These are phyloP conservation scores for Herpetomonas samuelpessoai DNA, from an alignment of 208 protist genomes.

Conservation along the genomic window DNA sequence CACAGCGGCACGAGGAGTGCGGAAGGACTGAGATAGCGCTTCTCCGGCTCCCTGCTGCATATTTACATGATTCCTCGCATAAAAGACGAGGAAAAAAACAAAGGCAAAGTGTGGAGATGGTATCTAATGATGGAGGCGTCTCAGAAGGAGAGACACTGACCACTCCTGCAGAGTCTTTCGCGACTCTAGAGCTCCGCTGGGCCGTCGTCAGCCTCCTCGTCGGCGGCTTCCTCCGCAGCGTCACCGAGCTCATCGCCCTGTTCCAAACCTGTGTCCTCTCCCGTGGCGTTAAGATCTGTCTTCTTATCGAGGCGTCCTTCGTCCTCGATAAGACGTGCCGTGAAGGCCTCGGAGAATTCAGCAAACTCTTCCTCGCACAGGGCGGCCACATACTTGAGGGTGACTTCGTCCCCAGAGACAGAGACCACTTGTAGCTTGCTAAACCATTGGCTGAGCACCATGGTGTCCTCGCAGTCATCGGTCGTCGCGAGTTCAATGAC, in stretches of 20 bases:
- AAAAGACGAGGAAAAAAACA: too few species aligned
- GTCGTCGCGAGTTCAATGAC: conserved; percentile 63
- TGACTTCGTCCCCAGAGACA: conserved; percentile 32
- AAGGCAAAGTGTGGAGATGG: too few species aligned
- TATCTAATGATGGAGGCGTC: too few species aligned
- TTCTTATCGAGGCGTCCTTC: conserved; percentile 53
- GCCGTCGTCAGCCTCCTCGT: too few species aligned
- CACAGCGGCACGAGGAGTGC: too few species aligned
- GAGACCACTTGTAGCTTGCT: conserved; percentile 43
- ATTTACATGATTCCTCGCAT: conserved; percentile 7
- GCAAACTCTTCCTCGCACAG: conserved; percentile 47
- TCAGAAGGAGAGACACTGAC: too few species aligned
- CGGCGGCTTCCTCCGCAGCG: too few species aligned
- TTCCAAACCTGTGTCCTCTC: not conserved
- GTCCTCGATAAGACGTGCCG: conserved; percentile 43
- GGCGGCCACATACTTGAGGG: conserved; percentile 53
- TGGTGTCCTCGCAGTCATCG: conserved; percentile 34
- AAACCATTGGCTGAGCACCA: conserved; percentile 72
- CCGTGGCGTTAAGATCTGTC: conserved; percentile 11
- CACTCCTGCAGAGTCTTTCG: too few species aligned
- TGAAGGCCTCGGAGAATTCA: conserved; percentile 37
- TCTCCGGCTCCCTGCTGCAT: not conserved
- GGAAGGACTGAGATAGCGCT: too few species aligned
- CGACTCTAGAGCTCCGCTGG: too few species aligned
- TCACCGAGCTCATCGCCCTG: too few species aligned